phyloP scores from a whole-genome alignment of 169 alveolate genomes.

The Neospora caninum region DNA sequence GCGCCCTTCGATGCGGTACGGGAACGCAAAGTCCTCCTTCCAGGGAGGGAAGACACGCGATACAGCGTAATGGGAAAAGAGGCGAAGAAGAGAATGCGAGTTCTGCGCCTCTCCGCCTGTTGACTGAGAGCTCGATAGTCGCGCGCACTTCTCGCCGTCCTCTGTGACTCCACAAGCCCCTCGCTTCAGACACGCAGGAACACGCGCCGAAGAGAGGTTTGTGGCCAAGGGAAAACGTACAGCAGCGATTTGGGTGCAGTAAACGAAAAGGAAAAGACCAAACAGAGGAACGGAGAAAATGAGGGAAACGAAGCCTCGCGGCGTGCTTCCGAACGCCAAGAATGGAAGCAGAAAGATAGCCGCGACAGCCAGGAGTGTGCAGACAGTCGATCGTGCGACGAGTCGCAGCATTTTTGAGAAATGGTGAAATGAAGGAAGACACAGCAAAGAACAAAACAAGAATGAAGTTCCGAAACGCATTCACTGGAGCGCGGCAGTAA shows the following conservation, averaged over 20 bases:
- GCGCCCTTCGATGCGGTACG: constrained; percentile 26
- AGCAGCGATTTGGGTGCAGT: not conserved
- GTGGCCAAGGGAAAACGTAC: not conserved
- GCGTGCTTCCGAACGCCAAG: not conserved
- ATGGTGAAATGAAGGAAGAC: not conserved
- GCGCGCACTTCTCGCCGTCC: no score
- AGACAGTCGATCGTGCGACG: not conserved
- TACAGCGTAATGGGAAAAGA: no score
- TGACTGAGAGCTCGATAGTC: no score
- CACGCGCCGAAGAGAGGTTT: no score
- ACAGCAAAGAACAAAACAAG: not conserved
- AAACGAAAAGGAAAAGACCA: not conserved
- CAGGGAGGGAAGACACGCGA: no score
- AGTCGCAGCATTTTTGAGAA: not conserved
- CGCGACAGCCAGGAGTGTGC: not conserved
- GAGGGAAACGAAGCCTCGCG: not conserved
- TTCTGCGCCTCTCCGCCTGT: no score
- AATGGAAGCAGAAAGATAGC: not conserved
- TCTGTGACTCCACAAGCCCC: no score
- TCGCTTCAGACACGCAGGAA: no score
- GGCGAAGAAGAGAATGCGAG: no score
- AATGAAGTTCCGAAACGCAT: no score
- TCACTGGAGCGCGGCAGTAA: no score
- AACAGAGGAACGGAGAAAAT: not conserved
- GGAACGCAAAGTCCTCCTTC: not conserved